phyloP scores from a whole-genome alignment of 1,284 basidiomycete species.

The Wolfiporia cocos region DNA sequence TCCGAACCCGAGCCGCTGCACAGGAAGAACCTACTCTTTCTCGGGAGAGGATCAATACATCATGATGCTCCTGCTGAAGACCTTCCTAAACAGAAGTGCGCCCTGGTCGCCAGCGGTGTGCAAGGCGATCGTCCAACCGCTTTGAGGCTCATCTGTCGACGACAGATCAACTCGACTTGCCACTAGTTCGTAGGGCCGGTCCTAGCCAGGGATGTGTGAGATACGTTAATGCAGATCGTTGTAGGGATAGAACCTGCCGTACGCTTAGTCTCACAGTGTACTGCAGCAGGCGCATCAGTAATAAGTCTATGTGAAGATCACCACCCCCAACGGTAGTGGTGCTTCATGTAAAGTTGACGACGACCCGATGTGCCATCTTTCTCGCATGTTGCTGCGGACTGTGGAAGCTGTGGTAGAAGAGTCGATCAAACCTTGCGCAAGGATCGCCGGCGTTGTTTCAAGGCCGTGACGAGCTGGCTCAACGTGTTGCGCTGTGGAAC shows the following conservation, averaged over 20 bases:
- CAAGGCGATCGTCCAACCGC: slow-evolving; percentile 98
- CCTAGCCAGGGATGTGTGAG: slow-evolving; percentile 91
- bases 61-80: slow-evolving; percentile 93
- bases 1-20: slow-evolving; percentile 95
- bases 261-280: slow-evolving; percentile 90
- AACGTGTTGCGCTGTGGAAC: no score
- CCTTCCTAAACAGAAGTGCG: slow-evolving; percentile 99
- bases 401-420: no score
- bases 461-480: no score
- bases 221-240: slow-evolving; percentile 96
- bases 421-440: no score
- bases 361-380: no score
- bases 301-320: no score
- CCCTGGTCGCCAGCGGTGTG: slow-evolving; percentile 96
- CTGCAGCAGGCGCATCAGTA: no score
- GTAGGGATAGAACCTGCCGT: slow-evolving; percentile 97
- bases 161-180: slow-evolving; percentile 99
- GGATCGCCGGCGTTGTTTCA: no score
- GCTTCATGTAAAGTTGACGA: no score
- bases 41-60: slow-evolving; percentile 99
- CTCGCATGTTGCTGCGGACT: no score
- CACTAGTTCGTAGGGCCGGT: slow-evolving; percentile 95
- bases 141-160: slow-evolving; percentile 88
- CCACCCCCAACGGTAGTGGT: no score
- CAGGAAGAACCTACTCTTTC: slow-evolving; percentile 97